Evolutionary conservation across 1,284 basidiomycete species (phyloP), one percentile per base, ranked within the genome.

Genomic region (Trametes versicolor): DNA sequence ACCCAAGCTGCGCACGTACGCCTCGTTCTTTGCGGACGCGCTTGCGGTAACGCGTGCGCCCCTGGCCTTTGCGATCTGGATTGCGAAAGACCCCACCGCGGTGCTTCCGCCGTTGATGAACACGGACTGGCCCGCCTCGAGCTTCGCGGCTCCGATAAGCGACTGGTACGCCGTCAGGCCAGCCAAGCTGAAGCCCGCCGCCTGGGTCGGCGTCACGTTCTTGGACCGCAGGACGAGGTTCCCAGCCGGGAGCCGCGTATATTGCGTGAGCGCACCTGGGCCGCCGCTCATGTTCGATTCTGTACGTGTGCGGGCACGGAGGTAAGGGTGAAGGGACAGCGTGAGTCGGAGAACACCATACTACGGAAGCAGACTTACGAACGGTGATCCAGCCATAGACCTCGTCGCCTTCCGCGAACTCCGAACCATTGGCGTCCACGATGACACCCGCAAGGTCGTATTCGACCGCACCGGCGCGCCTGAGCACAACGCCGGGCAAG

Each of bases 371-470:
- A 61, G 21, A 76, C 80, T 58, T 62, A 85, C 85, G 58, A 23
- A 77, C 64, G 3, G 79, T 74, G n/a, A 85, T 78, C 57, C 72
- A 80, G 1, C 90, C 91, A 72, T 86, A 87, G 0, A 93, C 85
- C 48, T 83, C 78, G 61, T 91, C 86, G 0, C 90, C 90, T 6
- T 78, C 75, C 1, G 77, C 76, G 70, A 88, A 88, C 7, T 79
- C 76, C 0, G 85, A 80, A 32, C 79, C 82, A 63, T 87, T 86
- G 0, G 81, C 76, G 55, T 89, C 82, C 19, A 84, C 82, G 6
- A 93, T 76, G 1, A 84, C 77, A 0, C 91, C 92, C 0, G 89
- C 78, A 53, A 92, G 77, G 70, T 93, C 92, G 59, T 83, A 75
- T 68, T 89, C 89, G 41, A 86, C 79, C 8, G 85, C 77, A 41